Conservation (phyloP, 768 basidiomycete genomes). For the Kwoniella pini region DNA sequence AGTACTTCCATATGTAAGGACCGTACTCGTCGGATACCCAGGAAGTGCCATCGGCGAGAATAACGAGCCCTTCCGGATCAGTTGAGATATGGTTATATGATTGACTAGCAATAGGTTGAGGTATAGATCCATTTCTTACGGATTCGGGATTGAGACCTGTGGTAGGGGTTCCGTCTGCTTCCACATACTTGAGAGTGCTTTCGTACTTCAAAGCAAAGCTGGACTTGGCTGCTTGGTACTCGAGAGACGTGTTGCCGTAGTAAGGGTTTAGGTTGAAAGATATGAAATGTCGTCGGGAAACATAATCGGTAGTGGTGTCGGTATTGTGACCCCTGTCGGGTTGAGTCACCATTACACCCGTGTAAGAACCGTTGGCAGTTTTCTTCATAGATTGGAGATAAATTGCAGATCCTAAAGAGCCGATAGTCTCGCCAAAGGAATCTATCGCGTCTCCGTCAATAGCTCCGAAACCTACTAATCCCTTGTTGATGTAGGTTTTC, state of each 20-base stretch:
- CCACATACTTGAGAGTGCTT: slow-evolving; percentile 60
- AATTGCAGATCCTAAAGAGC: slow-evolving; percentile 67
- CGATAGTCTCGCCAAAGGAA: slow-evolving; percentile 49
- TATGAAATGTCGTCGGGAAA: slow-evolving; percentile 66
- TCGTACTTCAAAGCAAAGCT: slow-evolving; percentile 62
- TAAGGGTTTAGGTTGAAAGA: slow-evolving; percentile 65
- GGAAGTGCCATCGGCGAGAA: slow-evolving; percentile 64
- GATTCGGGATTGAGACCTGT: slow-evolving; percentile 64
- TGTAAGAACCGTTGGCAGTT: slow-evolving; percentile 56
- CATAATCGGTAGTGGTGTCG: slow-evolving; percentile 63
- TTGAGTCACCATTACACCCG: slow-evolving; percentile 62
- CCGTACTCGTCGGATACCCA: slow-evolving; percentile 73
- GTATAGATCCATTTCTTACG: slow-evolving; percentile 59
- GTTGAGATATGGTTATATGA: slow-evolving; percentile 60
- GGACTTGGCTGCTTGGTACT: slow-evolving; percentile 60
- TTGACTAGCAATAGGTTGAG: slow-evolving; percentile 58
- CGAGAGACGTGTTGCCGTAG: slow-evolving; percentile 56
- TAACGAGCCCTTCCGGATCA: slow-evolving; percentile 65
- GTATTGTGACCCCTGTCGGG: slow-evolving; percentile 63
- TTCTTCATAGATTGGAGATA: slow-evolving; percentile 57
- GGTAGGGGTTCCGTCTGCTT: slow-evolving; percentile 56
- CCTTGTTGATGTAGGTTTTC: slow-evolving; percentile 41
- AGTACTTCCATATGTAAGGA: slow-evolving; percentile 65
- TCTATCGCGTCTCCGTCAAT: slow-evolving; percentile 28
- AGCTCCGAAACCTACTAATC: slow-evolving; percentile 40